Base-by-base conservation (phyloP, 306 rosid species). In the Quercus rubra region DNA sequence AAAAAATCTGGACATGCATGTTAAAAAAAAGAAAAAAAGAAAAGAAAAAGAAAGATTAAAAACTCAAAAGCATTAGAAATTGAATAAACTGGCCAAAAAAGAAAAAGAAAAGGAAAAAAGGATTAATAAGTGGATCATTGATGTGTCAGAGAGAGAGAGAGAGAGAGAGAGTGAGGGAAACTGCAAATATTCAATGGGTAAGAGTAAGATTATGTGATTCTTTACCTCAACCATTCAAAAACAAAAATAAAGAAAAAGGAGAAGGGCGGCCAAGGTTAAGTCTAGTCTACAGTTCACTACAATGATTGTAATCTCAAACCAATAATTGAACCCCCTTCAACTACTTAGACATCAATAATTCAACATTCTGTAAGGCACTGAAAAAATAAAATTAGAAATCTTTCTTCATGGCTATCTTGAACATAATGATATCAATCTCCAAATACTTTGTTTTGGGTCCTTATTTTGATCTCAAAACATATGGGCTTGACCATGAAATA, bases 271-370 rank as follows among this genome's bases (percentile, higher is more conserved):
- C 91, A 92, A 82, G 79, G 30, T 59, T 59, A 85, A 85, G 82
- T 79, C 82, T 83, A 90, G 83, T 79, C 83, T 83, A 92, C 84
- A 87, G 89, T 85, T 83, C 74, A 63, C 54, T 76, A 66, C 92
- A 87, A 92, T 90, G 80, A 90, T 90, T 84, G 94, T 72, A 78
- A 87, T 79, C 56, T 78, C 72, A 80, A 83, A 78, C 79, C 92
- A 90, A 90, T 90, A 88, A 90, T 90, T 88, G 94, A 90, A 87
- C 71, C 80, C 72, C 81, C 80, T 49, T 73, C 79, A 35, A 80
- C 82, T 57, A 55, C 85, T 75, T 73, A 74, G 70, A 30, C 87
- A 78, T 80, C 89, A 88, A 90, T 90, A 88, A 86, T 85, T 83
- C 84, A 76, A 46, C 78, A 74, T 82, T 81, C 73, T 73, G 11